Evolutionary conservation across 2,329 filamentous ascomycete genomes (phyloP), one percentile per base, ranked within the genome.

Genomic region (Aspergillus texensis): DNA sequence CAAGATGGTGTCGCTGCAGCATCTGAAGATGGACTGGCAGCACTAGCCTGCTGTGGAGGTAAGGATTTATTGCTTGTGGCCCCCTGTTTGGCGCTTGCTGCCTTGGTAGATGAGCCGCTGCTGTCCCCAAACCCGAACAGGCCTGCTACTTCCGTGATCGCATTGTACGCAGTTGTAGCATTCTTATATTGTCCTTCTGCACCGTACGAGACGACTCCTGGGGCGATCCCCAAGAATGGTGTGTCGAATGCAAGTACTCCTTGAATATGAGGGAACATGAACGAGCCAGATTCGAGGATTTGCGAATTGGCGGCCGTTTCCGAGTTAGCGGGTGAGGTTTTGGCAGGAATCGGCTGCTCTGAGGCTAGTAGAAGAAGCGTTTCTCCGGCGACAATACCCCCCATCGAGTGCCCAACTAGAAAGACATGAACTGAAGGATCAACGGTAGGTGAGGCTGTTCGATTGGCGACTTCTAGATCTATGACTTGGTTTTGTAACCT

Each of bases 181-280:
- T 88, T 89, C 65, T 89, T 90, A 79, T 94, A 94, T 71, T 97
- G 93, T 48, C 87, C 89, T 81, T 98, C 93, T 6, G 94, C 94
- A 0, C 81, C 80, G 66, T 85, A 81, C 9, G 83, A 83, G 19
- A 83, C 76, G 43, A 84, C 82, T 2, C 80, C 79, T 2, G 81
- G 82, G 3, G 83, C 80, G 63, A 84, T 82, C 6, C 84, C 84
- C 45, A 85, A 75, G 59, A 91, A 99, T 1, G 95, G 95, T 0
- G 95, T 99, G 79, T 98, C 94, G 75, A 97, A 97, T 57, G 94
- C 92, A 55, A 98, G 85, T 30, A 98, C 87, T 68, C 91, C 94
- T 78, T 94, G 91, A 68, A 98, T 88, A 77, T 93, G 94, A 1
- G 94, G 94, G 76, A 98, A 98, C 90, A 97, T 94, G 75, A 96